These are phyloP conservation scores for Fusarium sambucinum DNA, from an alignment of 2,329 filamentous ascomycete genomes.

Conservation along the genomic window DNA sequence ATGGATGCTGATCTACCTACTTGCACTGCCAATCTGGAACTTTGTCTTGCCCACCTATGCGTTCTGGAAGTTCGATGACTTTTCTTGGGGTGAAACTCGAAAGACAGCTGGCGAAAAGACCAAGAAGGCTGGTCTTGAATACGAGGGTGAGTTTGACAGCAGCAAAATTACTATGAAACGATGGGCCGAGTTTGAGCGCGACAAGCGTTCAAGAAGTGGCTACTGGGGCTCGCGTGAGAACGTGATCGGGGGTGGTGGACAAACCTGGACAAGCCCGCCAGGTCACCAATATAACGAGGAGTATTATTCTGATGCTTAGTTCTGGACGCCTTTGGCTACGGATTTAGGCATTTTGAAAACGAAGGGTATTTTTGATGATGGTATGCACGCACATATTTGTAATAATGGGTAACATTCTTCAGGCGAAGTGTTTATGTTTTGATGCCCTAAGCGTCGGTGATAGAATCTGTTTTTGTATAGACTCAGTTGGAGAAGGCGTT, in stretches of 20 bases:
- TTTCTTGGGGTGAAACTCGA: conserved; percentile 97
- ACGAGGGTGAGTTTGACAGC: conserved; percentile 96
- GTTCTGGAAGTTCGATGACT: conserved; percentile 99
- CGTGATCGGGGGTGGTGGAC: conserved; percentile 55
- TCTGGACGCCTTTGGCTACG: conserved; percentile 29
- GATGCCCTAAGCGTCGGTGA: conserved; percentile 26
- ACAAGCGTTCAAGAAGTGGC: conserved; percentile 63
- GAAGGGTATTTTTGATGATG: conserved; percentile 40
- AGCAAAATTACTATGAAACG: conserved; percentile 99
- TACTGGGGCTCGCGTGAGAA: conserved; percentile 68
- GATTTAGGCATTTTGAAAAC: conserved; percentile 38
- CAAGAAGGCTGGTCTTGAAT: conserved; percentile 87
- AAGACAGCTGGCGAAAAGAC: conserved; percentile 93
- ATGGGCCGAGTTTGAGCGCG: conserved; percentile 94
- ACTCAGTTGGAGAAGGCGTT: conserved; percentile 43
- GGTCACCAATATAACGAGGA: conserved; percentile 65
- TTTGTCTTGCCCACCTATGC: conserved; percentile 93
- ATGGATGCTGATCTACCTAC: conserved; percentile 97
- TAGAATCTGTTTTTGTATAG: conserved; percentile 42
- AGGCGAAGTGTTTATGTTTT: conserved; percentile 37
- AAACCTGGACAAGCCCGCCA: conserved; percentile 58
- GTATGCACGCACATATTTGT: conserved; percentile 43
- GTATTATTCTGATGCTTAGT: conserved; percentile 66
- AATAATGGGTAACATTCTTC: conserved; percentile 42
- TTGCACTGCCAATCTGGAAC: conserved; percentile 97